phyloP scores from a whole-genome alignment of 106 monocot genomes.

The Allium sativum region DNA sequence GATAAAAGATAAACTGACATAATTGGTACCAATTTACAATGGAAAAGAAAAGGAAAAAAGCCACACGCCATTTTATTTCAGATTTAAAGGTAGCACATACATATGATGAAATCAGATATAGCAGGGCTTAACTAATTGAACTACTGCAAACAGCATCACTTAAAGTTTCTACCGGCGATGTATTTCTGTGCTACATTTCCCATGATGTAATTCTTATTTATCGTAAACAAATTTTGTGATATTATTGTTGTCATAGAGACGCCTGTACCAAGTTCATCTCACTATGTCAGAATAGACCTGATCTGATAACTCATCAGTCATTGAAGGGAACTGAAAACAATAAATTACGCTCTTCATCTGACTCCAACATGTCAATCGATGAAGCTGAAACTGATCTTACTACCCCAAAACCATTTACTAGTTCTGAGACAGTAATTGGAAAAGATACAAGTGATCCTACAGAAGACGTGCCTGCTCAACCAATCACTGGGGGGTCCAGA shows the following conservation, averaged over 20 bases:
- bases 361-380: slow-evolving; percentile 97
- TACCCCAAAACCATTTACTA: not conserved
- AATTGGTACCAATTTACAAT: no score
- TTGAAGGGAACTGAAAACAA: slow-evolving; percentile 49
- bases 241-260: slow-evolving; percentile 27
- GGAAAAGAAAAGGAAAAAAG: no score
- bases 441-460: slow-evolving; percentile 9
- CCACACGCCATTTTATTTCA: no score
- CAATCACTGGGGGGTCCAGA: slow-evolving; percentile 23
- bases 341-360: slow-evolving; percentile 52
- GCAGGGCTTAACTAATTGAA: no score
- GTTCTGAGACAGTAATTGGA: slow-evolving; percentile 7
- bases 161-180: no score
- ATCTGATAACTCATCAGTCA: slow-evolving; percentile 33
- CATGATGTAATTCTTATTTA: no score
- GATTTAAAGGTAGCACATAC: no score
- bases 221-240: slow-evolving; percentile 4
- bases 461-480: slow-evolving; percentile 21
- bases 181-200: no score
- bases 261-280: slow-evolving; percentile 80
- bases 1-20: no score
- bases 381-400: slow-evolving; percentile 32
- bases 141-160: no score
- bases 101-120: no score
- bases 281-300: slow-evolving; percentile 55